A percentile compares a stretch with the other conserved stretches of the same genome.
Conservation (phyloP, 176 grass and related monocot species). For the Aegilops tauschii region DNA sequence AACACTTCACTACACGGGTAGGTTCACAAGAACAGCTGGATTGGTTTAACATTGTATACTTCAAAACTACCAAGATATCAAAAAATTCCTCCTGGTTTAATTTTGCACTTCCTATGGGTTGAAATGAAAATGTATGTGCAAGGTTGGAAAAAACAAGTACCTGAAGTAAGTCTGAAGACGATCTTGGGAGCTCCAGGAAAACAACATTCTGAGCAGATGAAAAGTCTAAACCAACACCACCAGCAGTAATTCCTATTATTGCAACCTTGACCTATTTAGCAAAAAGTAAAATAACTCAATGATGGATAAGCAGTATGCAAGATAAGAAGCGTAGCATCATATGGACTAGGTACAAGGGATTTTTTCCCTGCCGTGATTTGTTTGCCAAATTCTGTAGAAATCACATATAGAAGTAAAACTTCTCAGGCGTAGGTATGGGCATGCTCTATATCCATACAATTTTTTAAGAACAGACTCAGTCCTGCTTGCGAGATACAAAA, state of each 20-base stretch:
- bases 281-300: slow-evolving; percentile 24
- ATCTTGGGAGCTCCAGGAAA: slow-evolving; percentile 89
- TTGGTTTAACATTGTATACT: slow-evolving; percentile 4
- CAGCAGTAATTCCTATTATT: slow-evolving; percentile 97
- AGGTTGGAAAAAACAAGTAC: slow-evolving; percentile 26
- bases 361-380: background rate
- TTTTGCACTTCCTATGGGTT: background rate
- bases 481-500: background rate
- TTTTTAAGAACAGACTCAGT: background rate
- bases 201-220: slow-evolving; percentile 95
- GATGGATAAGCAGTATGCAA: slow-evolving; percentile 14
- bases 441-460: slow-evolving; percentile 6
- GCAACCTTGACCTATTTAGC: slow-evolving; percentile 79
- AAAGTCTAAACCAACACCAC: slow-evolving; percentile 81
- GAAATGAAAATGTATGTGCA: slow-evolving; percentile 24
- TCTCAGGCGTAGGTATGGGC: background rate
- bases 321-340: background rate
- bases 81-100: background rate
- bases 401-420: slow-evolving; percentile 4
- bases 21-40: slow-evolving; percentile 15
- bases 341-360: slow-evolving; percentile 17
- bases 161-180: slow-evolving; percentile 92
- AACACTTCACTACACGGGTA: slow-evolving; percentile 1
- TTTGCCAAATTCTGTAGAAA: background rate
- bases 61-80: slow-evolving; percentile 16